These are phyloP conservation scores for Allomyces javanicus DNA, from an alignment of 192 early-diverging fungal species.

Conservation along the genomic window DNA sequence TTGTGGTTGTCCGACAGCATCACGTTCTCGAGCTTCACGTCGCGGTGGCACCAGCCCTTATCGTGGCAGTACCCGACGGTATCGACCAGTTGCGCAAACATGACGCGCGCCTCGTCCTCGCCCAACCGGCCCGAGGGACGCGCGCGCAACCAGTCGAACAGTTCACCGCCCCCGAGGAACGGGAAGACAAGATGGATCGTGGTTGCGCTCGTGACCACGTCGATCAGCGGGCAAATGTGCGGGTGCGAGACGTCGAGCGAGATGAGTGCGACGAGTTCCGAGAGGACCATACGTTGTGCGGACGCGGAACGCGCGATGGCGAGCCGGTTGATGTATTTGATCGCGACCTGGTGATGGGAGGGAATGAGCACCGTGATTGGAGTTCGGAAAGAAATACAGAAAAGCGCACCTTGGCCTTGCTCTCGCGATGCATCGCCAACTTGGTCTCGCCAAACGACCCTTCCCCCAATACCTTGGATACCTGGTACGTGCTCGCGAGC, in stretches of 20 bases:
- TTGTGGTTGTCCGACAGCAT: neutral
- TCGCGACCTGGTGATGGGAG: neutral
- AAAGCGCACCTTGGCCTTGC: conserved; percentile 9
- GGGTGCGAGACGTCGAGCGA: too few relatives aligned
- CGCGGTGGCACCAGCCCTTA: neutral
- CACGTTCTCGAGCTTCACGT: neutral
- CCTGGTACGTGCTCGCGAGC: neutral
- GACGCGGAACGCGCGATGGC: neutral
- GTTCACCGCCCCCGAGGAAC: neutral
- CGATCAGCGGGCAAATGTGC: neutral
- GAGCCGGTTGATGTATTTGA: neutral
- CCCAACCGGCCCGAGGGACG: conserved; percentile 6
- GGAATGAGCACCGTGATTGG: neutral
- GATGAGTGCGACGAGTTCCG: too few relatives aligned
- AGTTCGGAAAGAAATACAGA: neutral
- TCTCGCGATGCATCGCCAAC: conserved; percentile 15
- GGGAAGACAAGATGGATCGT: neutral
- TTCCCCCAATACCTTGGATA: conserved; percentile 20
- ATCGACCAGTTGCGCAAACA: conserved; percentile 55
- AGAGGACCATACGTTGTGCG: too few relatives aligned
- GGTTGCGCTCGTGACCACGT: neutral
- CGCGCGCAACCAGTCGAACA: neutral
- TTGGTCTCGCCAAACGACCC: conserved; percentile 25
- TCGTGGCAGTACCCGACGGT: conserved; percentile 61
- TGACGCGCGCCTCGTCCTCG: conserved; percentile 22